Evolutionary conservation across 2,329 filamentous ascomycete species (phyloP).

Genomic region (Penicillium sp.): DNA sequence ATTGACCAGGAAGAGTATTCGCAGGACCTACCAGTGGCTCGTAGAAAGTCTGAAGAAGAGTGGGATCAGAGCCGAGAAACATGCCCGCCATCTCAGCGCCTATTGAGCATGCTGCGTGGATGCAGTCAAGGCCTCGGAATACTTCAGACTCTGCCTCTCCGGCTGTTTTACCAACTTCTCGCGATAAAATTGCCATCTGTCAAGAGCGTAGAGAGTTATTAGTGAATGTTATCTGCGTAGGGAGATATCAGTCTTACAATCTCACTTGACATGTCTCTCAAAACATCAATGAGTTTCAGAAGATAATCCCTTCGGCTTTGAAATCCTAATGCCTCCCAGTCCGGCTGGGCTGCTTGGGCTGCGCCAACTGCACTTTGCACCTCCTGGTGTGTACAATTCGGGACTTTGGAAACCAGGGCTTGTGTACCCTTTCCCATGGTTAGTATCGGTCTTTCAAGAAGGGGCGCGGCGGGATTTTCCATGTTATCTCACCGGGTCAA

Average conservation of each 20-base stretch:
- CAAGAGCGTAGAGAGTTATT: not conserved
- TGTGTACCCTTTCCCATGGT: conserved; percentile 15
- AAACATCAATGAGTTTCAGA: conserved; percentile 18
- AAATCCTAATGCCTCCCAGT: conserved; percentile 20
- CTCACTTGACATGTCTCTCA: conserved; percentile 16
- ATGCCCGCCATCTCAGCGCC: conserved; percentile 27
- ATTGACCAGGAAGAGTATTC: no score
- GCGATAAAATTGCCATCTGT: conserved; percentile 17
- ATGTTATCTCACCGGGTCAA: conserved; percentile 21
- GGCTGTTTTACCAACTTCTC: conserved; percentile 28
- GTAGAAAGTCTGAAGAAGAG: conserved; percentile 21
- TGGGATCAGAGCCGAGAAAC: conserved; percentile 22
- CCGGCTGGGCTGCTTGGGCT: conserved; percentile 22
- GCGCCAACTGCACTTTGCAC: conserved; percentile 22
- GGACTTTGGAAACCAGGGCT: conserved; percentile 21
- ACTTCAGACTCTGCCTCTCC: conserved; percentile 27
- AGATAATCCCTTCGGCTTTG: conserved; percentile 18
- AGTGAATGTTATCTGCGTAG: not conserved
- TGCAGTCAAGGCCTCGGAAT: conserved; percentile 26
- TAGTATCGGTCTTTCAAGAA: not conserved
- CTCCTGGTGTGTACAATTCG: conserved; percentile 21
- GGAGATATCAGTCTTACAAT: not conserved
- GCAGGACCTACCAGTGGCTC: conserved; percentile 18
- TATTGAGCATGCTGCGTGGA: conserved; percentile 27
- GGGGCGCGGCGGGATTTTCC: not conserved